Percentiles rank a stretch among this genome's conserved stretches.
Conservation (phyloP, 2,329 filamentous ascomycete genomes). For the Colletotrichum sublineola region DNA sequence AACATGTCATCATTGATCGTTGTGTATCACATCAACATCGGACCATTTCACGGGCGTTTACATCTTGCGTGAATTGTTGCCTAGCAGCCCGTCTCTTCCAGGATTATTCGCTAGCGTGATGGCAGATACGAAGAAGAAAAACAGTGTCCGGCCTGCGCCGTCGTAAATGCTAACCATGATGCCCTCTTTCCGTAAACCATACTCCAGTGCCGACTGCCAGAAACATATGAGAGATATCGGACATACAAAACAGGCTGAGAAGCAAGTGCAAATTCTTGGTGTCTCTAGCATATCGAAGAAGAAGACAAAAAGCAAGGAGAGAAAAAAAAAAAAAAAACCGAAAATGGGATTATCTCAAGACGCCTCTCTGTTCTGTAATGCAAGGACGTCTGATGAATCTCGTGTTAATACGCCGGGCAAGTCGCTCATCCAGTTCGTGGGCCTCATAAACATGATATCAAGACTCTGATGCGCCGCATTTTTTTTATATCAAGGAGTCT, state of each 20-base stretch:
- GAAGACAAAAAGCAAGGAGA: background rate
- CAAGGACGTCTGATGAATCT: constrained; percentile 1
- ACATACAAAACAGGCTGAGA: constrained; percentile 22
- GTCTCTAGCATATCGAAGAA: constrained; percentile 11
- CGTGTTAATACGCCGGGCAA: constrained; percentile 18
- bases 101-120: constrained; percentile 10
- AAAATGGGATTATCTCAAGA: constrained; percentile 3
- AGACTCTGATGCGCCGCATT: background rate
- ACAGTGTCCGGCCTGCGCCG: constrained; percentile 34
- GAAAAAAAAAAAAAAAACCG: background rate
- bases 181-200: constrained; percentile 30
- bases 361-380: constrained; percentile 30
- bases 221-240: constrained; percentile 1
- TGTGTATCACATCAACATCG: background rate
- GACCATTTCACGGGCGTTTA: background rate
- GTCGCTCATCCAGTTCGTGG: constrained; percentile 37
- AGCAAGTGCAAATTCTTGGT: constrained; percentile 4
- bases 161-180: constrained; percentile 37
- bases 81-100: constrained; percentile 28
- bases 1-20: too few relatives aligned
- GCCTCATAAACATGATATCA: constrained; percentile 33
- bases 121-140: background rate
- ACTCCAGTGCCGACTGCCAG: constrained; percentile 34
- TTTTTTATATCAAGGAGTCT: constrained; percentile 21
- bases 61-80: constrained; percentile 7